Evolutionary conservation across 176 grass and related monocot species (phyloP), one percentile per base, ranked within the genome.

Genomic region (Metroxylon sagu): DNA sequence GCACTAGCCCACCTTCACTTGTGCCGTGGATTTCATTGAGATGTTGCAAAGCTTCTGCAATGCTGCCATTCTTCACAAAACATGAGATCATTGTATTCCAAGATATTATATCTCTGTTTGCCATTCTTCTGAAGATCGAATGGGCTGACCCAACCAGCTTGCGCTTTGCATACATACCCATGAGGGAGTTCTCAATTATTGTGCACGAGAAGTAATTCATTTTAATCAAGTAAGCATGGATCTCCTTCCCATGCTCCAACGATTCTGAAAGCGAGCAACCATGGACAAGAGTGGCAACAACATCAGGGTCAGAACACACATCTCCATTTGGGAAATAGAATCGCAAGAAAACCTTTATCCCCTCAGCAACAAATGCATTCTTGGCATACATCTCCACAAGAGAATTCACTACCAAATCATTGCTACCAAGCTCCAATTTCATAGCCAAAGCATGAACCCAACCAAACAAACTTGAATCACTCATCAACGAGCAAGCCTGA

Each of bases 11-110:
- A 6, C 52, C 16, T 19, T 26, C 17, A 50, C 60, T 54, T 23
- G 27, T 62, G 5, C 54, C 59, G 29, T 82, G 75, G 59, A 90
- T 72, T 48, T 23, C 5, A 16, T 52, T 70, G 64, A 85, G 81
- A 73, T 66, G 68, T 1, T 82, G 71, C 52, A 90, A 52, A 3
- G 82, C 71, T 68, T 82, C 82, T 29, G 76, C 74, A 35, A 77
- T 72, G 62, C 39, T 30, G 26, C 79, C 79, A 62, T 62, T 76
- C 75, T 79, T 90, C 48, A 80, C 56, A 18, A 79, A 70, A 59
- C 71, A 79, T 21, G 82, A 82, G 29, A 85, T 85, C 21, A 89
- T 70, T 4, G 86, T 85, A 78, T 89, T 85, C 86, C 82, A 85
- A 19, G 79, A 90, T 18, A 90, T 71, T 28, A 74, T 82, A 57